A percentile compares a stretch with the other conserved stretches of the same genome.
phyloP scores from a whole-genome alignment of 805 yeast species.

The Kodamaea kaohsiungensis region DNA sequence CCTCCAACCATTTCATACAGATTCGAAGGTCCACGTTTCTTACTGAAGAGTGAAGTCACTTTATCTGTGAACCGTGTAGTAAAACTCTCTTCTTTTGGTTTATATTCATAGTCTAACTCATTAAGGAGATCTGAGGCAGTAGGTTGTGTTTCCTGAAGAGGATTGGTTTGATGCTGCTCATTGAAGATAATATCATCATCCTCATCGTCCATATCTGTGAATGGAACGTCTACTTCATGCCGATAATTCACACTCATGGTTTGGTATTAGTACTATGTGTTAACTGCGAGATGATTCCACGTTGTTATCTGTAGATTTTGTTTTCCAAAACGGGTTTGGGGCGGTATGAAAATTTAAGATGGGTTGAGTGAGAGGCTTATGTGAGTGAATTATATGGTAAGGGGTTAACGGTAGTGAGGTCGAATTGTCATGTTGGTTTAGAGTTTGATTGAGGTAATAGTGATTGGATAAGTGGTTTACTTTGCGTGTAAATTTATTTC shows the following conservation, averaged over 20 bases:
- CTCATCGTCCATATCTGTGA: slow-evolving; percentile 52
- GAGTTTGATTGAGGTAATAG: too few species aligned
- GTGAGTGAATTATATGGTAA: too few species aligned
- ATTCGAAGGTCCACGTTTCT: neutral
- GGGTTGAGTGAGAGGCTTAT: neutral
- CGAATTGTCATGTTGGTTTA: too few species aligned
- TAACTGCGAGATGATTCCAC: neutral
- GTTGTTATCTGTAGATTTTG: neutral
- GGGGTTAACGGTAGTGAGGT: too few species aligned
- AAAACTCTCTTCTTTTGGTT: slow-evolving; percentile 2
- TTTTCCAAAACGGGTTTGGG: neutral
- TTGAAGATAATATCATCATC: slow-evolving; percentile 35
- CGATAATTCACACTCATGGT: slow-evolving; percentile 12
- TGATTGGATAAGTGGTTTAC: too few species aligned
- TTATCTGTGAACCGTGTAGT: neutral
- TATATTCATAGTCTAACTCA: slow-evolving; percentile 25
- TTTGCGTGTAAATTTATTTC: too few species aligned
- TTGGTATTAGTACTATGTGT: neutral
- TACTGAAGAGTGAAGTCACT: slow-evolving; percentile 8
- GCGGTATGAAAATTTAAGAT: neutral
- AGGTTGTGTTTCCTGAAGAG: neutral
- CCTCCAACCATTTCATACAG: slow-evolving; percentile 13
- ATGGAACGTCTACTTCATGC: slow-evolving; percentile 53
- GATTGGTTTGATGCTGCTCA: slow-evolving; percentile 15
- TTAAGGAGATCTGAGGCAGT: slow-evolving; percentile 18